Evolutionary conservation across 176 grass and related monocot species (phyloP), one percentile per base, ranked within the genome.

Genomic region (Tillandsia leiboldiana): DNA sequence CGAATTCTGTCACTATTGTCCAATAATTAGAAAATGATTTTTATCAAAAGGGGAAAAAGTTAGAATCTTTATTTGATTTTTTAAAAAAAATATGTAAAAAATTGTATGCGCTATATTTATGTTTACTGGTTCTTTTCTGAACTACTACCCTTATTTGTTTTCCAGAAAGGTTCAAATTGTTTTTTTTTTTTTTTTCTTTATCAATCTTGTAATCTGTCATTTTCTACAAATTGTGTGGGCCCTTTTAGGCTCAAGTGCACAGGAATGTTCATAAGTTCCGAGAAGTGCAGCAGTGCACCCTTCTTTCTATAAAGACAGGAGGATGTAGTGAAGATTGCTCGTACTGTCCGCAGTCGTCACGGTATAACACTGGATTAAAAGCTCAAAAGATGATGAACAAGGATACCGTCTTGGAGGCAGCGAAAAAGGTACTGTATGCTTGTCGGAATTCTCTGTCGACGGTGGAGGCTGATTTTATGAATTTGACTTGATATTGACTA

Each of bases 301-400:
- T 99, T 64, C 90, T 99, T 82, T 99, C 94, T 67, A 88, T 99
- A 83, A 99, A 99, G 66, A 99, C 90, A 24, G 94, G 94, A 75
- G 94, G 94, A n/a, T 99, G 94, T 70, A 99, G 84, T 51, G 94
- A 99, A 84, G 84, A 99, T 82, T 99, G 94, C 76, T 93, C 94
- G 27, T 96, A 99, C 65, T 99, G 94, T 50, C 94, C 94, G 26
- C 90, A 99, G 67, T 99, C 94, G 17, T 99, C 94, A 71, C 84
- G 94, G 72, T 84, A 99, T 42, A 27, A 85, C 63, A 99, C 94
- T 68, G 94, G 94, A 72, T 75, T 99, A 80, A 99, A 90, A 74
- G 94, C 87, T 10, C 84, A 93, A 62, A 92, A 85, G 63, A 67
- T 99, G 68, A 90, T 99, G 94, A 90, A 91, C 51, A 99, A 99